Evolutionary conservation across 306 rosid species (phyloP), one percentile per base, ranked within the genome.

Genomic region (Amphicarpaea edgeworthii): DNA sequence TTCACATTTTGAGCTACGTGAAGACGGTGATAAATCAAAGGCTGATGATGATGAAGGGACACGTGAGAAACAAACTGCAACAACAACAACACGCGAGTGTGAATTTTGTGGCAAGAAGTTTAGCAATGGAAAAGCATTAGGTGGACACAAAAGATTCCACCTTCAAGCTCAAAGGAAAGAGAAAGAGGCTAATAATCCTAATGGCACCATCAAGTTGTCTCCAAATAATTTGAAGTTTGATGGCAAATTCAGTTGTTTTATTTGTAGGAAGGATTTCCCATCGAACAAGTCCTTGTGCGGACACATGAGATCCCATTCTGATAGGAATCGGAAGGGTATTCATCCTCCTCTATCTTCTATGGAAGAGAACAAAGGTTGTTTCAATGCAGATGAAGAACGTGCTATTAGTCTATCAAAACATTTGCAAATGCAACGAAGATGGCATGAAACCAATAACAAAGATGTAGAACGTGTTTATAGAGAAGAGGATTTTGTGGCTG

Each of bases 241-340:
- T 34, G 28, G 38, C 14, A 62, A 53, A 50, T 49, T 45, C 5
- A 3, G 0, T 8, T 79, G 83, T 28, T 19, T 0, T 10, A 10
- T 81, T 11, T 81, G 84, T 40, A 1, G 30, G 1, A 68, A 60
- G 51, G 23, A 49, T 8, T 81, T 81, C 1, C 60, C 77, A 9
- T 75, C 77, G 0, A 6, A 37, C 7, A 75, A 81, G 8, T 60
- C 81, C 5, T 53, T 75, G 5, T 58, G 8, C 3, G 77, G 84
- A 0, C 84, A 81, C n/a, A 75, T 81, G 84, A 75, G 73, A 34
- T 60, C 63, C 8, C 81, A 81, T 26, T 43, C 68, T 7, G 69
- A 42, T 2, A 65, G 85, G 2, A 5, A 28, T 0, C 70, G 84
- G 87, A 80, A 72, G 75, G 91, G 86, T 21, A 42, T 85, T 17